A percentile compares a stretch with the other conserved stretches of the same genome.
phyloP scores from a whole-genome alignment of 148 eudicot species.

The Fallopia convolvulus region DNA sequence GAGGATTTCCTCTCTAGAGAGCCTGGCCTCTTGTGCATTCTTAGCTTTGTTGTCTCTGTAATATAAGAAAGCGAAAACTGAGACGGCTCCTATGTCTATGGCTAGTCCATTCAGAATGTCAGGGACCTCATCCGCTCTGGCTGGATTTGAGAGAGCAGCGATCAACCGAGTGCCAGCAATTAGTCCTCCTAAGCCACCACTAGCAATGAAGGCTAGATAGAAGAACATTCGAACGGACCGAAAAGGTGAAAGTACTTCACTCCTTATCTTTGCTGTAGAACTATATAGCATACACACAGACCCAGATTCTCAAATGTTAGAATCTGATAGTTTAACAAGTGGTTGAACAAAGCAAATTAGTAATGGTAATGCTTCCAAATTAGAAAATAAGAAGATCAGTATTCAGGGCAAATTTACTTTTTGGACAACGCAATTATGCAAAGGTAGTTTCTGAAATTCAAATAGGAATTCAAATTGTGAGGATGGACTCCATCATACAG shows the following conservation, averaged over 20 bases:
- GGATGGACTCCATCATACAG: neutral
- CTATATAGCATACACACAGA: slow-evolving; percentile 40
- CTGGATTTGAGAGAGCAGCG: slow-evolving; percentile 63
- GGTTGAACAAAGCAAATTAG: neutral
- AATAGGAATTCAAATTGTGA: neutral
- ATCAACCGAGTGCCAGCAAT: slow-evolving; percentile 59
- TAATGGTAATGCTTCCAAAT: neutral
- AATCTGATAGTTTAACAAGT: neutral
- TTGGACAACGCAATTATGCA: neutral
- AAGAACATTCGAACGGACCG: slow-evolving; percentile 96
- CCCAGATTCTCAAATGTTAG: neutral
- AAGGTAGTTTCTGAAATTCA: neutral
- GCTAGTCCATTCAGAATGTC: slow-evolving; percentile 63
- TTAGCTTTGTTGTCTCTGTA: slow-evolving; percentile 66
- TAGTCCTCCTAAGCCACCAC: slow-evolving; percentile 71
- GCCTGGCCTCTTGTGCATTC: slow-evolving; percentile 72
- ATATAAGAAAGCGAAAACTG: slow-evolving; percentile 73
- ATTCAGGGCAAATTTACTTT: no score
- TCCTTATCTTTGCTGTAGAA: slow-evolving; percentile 81
- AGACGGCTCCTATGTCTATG: slow-evolving; percentile 81
- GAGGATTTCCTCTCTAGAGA: slow-evolving; percentile 83
- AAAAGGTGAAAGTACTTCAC: slow-evolving; percentile 95
- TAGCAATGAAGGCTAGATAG: slow-evolving; percentile 89
- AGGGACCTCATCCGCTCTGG: slow-evolving; percentile 58
- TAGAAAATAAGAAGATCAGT: neutral